A percentile compares a stretch with the other conserved stretches of the same genome.
phyloP scores from a whole-genome alignment of 2,329 filamentous ascomycete genomes.

The Microcera coccophila region DNA sequence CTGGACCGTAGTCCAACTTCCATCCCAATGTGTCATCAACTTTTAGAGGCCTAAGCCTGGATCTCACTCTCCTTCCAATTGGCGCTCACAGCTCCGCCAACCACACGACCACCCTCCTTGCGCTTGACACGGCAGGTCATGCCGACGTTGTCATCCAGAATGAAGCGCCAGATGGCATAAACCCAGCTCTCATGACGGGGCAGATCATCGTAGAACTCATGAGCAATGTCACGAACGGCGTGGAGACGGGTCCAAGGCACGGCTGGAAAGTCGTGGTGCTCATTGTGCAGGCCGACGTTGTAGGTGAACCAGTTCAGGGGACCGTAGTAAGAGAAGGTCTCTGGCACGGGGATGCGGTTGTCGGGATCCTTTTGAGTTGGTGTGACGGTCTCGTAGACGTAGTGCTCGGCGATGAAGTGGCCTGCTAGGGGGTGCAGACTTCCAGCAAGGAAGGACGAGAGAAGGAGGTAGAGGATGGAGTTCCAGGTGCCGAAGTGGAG shows the following conservation, averaged over 20 bases:
- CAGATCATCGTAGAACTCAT: conserved; percentile 86
- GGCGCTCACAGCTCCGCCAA: conserved; percentile 42
- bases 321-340: conserved; percentile 97
- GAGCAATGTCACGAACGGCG: conserved; percentile 71
- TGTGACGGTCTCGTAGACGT: conserved; percentile 67
- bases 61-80: conserved; percentile 67
- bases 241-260: conserved; percentile 89
- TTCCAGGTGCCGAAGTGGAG: conserved; percentile 57
- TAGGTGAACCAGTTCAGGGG: conserved; percentile 88
- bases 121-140: conserved; percentile 92
- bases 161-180: conserved; percentile 92
- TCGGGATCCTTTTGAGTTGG: conserved; percentile 53
- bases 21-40: not conserved
- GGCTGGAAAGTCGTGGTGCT: conserved; percentile 98
- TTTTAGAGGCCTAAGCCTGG: conserved; percentile 46
- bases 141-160: conserved; percentile 83
- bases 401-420: conserved; percentile 98
- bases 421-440: conserved; percentile 91
- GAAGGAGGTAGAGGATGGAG: conserved; percentile 75
- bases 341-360: conserved; percentile 67
- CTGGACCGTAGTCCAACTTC: not conserved
- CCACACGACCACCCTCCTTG: conserved; percentile 66
- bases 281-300: conserved; percentile 96
- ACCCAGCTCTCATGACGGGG: conserved; percentile 88
- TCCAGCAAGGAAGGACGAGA: conserved; percentile 90